Percentiles rank a stretch among this genome's conserved stretches.
Conservation (phyloP, 2,329 filamentous ascomycete species). For the Dactylonectria macrodidyma region DNA sequence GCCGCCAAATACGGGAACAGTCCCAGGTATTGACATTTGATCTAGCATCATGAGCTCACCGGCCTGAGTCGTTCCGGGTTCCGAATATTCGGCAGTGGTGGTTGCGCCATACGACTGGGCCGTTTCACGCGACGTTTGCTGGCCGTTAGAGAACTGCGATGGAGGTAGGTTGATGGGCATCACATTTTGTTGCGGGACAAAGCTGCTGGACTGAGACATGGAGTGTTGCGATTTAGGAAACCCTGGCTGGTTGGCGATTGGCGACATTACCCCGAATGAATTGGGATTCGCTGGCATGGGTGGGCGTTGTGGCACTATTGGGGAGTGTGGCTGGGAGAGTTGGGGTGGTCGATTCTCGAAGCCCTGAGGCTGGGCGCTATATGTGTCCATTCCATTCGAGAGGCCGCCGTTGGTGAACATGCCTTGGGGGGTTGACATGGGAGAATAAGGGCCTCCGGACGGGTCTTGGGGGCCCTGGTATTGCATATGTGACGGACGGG, state of each 20-base stretch:
- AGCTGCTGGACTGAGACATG: conserved; percentile 64
- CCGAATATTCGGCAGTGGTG: conserved; percentile 60
- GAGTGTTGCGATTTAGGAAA: conserved; percentile 63
- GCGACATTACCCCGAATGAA: conserved; percentile 67
- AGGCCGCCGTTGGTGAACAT: conserved; percentile 45
- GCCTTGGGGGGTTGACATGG: conserved; percentile 60
- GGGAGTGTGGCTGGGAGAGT: conserved; percentile 51
- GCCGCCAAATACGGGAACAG: conserved; percentile 89
- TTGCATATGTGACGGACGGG: conserved; percentile 57
- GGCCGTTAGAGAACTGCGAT: conserved; percentile 65
- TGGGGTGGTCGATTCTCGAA: conserved; percentile 50
- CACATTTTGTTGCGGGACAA: conserved; percentile 73
- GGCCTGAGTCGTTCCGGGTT: conserved; percentile 60
- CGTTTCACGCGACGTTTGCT: conserved; percentile 50
- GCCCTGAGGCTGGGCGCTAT: conserved; percentile 56
- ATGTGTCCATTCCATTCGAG: conserved; percentile 58
- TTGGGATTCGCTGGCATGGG: conserved; percentile 63
- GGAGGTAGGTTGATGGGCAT: conserved; percentile 75
- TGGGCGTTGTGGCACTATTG: conserved; percentile 60
- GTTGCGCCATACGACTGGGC: conserved; percentile 55
- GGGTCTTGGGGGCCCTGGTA: conserved; percentile 64
- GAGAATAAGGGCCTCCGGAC: conserved; percentile 62
- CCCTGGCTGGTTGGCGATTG: conserved; percentile 64
- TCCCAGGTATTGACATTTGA: conserved; percentile 74
- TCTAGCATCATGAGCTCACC: conserved; percentile 73